Conservation (phyloP, 163 green algal genomes). For the Chlorella variabilis region DNA sequence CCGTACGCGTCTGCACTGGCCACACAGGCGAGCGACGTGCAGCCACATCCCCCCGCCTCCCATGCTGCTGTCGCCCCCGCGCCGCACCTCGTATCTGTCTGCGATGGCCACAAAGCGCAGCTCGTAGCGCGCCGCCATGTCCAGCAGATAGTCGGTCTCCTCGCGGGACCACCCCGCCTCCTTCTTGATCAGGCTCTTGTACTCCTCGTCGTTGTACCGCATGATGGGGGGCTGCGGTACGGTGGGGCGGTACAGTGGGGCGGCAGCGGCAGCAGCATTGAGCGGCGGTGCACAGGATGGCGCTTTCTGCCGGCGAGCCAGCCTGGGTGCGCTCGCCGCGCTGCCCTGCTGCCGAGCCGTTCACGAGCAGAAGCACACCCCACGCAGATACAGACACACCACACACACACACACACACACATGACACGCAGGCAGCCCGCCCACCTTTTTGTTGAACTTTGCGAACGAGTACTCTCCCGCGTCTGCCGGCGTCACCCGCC, state of each 20-base stretch:
- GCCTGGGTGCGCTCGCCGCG: too few relatives aligned
- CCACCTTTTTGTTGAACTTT: conserved; percentile 95
- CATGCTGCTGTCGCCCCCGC: too few relatives aligned
- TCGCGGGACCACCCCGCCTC: conserved; percentile 79
- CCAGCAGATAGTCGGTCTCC: conserved; percentile 95
- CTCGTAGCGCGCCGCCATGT: conserved; percentile 84
- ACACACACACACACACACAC: background rate
- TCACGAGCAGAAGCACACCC: too few relatives aligned
- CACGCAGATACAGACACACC: background rate
- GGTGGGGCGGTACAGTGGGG: background rate
- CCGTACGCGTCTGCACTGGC: too few relatives aligned
- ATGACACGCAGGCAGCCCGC: too few relatives aligned
- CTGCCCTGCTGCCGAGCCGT: too few relatives aligned
- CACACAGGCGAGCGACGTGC: too few relatives aligned
- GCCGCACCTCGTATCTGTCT: conserved; percentile 83
- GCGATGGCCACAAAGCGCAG: conserved; percentile 89
- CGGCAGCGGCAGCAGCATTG: background rate
- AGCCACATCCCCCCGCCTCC: too few relatives aligned
- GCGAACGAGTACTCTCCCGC: conserved; percentile 86
- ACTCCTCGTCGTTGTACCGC: conserved; percentile 92
- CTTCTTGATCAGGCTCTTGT: conserved; percentile 67
- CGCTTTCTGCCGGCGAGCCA: too few relatives aligned
- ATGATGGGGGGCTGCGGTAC: conserved; percentile 56
- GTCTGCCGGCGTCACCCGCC: conserved; percentile 56
- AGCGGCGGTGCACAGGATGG: background rate